A percentile compares a stretch with the other conserved stretches of the same genome.
phyloP scores from a whole-genome alignment of 345 rosid genomes.

The Nephelium lappaceum region DNA sequence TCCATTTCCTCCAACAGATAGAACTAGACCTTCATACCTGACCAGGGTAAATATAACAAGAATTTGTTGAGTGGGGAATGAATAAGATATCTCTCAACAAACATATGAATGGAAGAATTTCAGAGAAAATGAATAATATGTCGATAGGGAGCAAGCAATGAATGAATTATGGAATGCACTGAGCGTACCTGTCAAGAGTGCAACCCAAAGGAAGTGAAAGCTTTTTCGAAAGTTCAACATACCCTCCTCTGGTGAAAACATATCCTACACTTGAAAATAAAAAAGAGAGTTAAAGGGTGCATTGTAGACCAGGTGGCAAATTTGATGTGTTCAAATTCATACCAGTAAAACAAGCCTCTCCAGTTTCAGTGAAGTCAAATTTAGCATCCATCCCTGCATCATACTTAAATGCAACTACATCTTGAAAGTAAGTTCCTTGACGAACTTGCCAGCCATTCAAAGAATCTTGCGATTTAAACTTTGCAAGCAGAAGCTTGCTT shows the following conservation, averaged over 20 bases:
- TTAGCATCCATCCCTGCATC: constrained; percentile 97
- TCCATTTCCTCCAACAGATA: constrained; percentile 97
- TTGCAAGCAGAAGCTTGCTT: constrained; percentile 89
- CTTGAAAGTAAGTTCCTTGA: constrained; percentile 93
- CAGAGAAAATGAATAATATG: neutral
- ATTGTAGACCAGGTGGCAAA: neutral
- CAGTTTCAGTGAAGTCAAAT: constrained; percentile 82
- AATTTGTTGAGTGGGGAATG: neutral
- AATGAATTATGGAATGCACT: neutral
- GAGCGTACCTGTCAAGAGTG: constrained; percentile 84
- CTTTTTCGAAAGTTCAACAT: constrained; percentile 82
- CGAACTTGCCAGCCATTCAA: constrained; percentile 85
- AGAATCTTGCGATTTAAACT: constrained; percentile 71
- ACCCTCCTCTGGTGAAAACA: constrained; percentile 92
- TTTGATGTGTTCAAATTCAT: neutral
- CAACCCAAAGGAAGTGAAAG: constrained; percentile 77
- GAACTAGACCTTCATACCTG: constrained; percentile 91
- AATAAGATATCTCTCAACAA: neutral
- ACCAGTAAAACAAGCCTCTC: constrained; percentile 92
- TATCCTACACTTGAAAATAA: constrained; percentile 51
- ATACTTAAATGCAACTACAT: constrained; percentile 72
- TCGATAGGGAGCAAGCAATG: neutral
- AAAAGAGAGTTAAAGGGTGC: constrained; percentile 15
- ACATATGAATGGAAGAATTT: neutral
- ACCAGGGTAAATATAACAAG: constrained; percentile 21